Evolutionary conservation across 495 filamentous ascomycete genomes (phyloP), one percentile per base, ranked within the genome.

Genomic region (Xanthoparmelia taractica): DNA sequence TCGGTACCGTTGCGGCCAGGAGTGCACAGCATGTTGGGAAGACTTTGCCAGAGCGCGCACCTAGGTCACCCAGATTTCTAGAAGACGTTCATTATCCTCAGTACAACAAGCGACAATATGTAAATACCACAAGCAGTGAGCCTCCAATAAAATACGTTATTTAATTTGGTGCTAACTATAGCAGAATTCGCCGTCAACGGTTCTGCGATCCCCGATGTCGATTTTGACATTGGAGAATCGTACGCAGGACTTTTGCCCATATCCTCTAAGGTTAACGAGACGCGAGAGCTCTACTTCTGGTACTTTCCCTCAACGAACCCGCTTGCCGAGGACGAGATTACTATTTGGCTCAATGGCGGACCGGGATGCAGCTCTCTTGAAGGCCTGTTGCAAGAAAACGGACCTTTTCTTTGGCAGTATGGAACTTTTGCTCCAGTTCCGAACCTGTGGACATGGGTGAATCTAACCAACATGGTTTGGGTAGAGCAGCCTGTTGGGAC

Each of bases 211-310:
- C 89, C 88, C 0, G 86, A 90, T 27, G 86, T 91, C 4, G 74
- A 84, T 63, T 92, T 90, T 63, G 84, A 91, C 65, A 82, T 89
- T 68, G 88, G 89, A 45, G 88, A 92, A 70, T 86, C 82, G 0
- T 92, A 91, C 66, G 84, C 88, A 33, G 88, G 88, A 23, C 78
- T 86, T n/a, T 71, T 93, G 10, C 81, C 88, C n/a, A 90, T 91
- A 63, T 82, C 80, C 4, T 73, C 73, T 6, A 67, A 79, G 41
- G 70, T 77, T 2, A 75, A 82, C 33, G 80, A 85, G 63, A 75
- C 75, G 2, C 78, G 79, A 55, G 70, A 83, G 59, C 73, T 92
- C n/a, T 91, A 82, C 67, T 92, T 89, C 70, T 92, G 89, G 88
- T 90, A 86, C 73, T 90, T 88, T 65, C 87, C 85, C 0, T 82